Evolutionary conservation across 306 rosid species (phyloP), one percentile per base, ranked within the genome.

Genomic region (Phaseolus lunatus): DNA sequence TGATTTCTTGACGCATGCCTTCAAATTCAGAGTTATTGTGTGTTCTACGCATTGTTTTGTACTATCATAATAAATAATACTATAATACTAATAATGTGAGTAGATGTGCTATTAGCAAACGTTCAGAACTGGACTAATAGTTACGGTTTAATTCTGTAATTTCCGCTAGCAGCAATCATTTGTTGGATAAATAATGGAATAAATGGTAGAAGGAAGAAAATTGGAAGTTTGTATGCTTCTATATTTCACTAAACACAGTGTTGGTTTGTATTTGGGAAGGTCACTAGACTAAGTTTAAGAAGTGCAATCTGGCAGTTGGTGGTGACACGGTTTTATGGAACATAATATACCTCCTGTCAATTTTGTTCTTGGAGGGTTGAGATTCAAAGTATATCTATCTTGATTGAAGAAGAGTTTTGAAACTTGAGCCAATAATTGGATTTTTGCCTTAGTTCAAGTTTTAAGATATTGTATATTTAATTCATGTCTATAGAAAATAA

Each of bases 371-470:
- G 53, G 59, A 24, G 41, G 2, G 11, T 27, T 18, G 10, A 47
- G 68, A 52, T 27, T 68, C 49, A 19, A 70, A 68, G 45, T 11
- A 29, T 69, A 75, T 63, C 11, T 12, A 24, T 58, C 12, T 56
- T 22, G 56, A 19, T 62, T 67, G 7, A 27, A 27, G 31, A 56
- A 45, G 20, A 59, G 16, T 52, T 47, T 56, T 31, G 37, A 58
- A 75, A 53, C 23, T 66, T 19, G 3, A 20, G 39, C 39, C 0
- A 12, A 14, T 8, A 58, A 18, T 49, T 47, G 70, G 62, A 2
- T 20, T 19, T 35, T 24, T 29, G 5, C 31, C 2, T 41, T 23
- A 23, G 47, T 59, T 33, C 45, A 57, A 44, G 19, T 24, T 24
- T 29, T 58, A 26, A 26, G 45, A 16, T 22, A 52, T n/a, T 39